Evolutionary conservation across 1,284 basidiomycete genomes (phyloP).

Genomic region (Filobasidium uniguttulatum): DNA sequence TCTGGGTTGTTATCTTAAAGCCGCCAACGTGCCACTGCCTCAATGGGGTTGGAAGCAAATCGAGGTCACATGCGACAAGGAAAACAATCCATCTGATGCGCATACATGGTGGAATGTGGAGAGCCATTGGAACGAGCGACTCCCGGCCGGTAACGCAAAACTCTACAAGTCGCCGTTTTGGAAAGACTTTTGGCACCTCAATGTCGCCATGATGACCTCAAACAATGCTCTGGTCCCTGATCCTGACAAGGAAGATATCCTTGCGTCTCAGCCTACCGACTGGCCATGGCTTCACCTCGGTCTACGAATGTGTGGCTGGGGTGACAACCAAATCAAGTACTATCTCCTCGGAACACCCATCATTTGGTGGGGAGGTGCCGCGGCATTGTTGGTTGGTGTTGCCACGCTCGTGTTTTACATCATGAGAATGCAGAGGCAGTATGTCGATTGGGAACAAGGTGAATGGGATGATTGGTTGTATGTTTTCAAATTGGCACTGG

Average conservation of each 20-base stretch:
- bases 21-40: conserved; percentile 76
- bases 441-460: conserved; percentile 78
- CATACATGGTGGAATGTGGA: conserved; percentile 99
- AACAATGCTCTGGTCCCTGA: conserved; percentile 96
- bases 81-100: conserved; percentile 64
- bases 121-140: conserved; percentile 82
- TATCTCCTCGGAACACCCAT: conserved; percentile 86
- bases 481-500: conserved; percentile 75
- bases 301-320: conserved; percentile 95
- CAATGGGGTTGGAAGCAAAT: conserved; percentile 99
- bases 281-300: conserved; percentile 87
- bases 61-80: conserved; percentile 85
- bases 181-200: conserved; percentile 94
- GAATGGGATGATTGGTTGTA: conserved; percentile 94
- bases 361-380: conserved; percentile 74
- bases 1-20: conserved; percentile 76
- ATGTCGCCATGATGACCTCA: conserved; percentile 99
- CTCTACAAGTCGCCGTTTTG: conserved; percentile 85
- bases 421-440: conserved; percentile 72
- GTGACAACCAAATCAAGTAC: conserved; percentile 73
- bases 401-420: conserved; percentile 55
- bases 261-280: conserved; percentile 79
- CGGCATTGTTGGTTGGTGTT: conserved; percentile 51
- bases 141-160: conserved; percentile 67
- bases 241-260: conserved; percentile 93